A percentile compares a stretch with the other conserved stretches of the same genome.
Evolutionary conservation across 805 yeast genomes (phyloP).

Genomic region (Candida argentea): DNA sequence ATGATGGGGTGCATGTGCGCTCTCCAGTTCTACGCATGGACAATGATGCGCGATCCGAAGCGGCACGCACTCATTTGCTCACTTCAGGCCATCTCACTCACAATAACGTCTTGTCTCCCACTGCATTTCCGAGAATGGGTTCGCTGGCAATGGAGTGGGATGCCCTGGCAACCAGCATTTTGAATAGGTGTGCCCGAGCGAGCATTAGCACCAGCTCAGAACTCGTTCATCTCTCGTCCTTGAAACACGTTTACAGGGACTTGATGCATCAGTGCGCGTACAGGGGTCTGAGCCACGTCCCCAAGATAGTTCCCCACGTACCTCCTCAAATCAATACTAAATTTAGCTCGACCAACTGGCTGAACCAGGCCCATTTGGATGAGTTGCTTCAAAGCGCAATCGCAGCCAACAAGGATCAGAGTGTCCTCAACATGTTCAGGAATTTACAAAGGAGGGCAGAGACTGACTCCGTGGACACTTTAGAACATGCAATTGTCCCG

Average conservation of each 20-base stretch:
- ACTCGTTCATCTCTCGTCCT: slow-evolving; percentile 34
- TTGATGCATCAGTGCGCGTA: slow-evolving; percentile 39
- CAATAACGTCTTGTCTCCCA: too few species aligned
- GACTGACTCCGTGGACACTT: too few species aligned
- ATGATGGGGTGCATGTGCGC: too few species aligned
- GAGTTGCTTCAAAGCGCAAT: slow-evolving; percentile 21
- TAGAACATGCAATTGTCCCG: too few species aligned
- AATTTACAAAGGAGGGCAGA: too few species aligned
- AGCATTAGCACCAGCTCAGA: slow-evolving; percentile 19
- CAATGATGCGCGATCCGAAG: too few species aligned
- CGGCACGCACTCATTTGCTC: too few species aligned
- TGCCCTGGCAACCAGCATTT: slow-evolving; percentile 46
- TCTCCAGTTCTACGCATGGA: too few species aligned
- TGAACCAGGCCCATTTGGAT: slow-evolving; percentile 18
- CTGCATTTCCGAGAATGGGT: too few species aligned
- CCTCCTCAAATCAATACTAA: slow-evolving; percentile 6
- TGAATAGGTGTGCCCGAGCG: slow-evolving; percentile 47
- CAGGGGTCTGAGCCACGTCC: slow-evolving; percentile 15
- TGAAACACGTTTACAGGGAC: slow-evolving; percentile 49
- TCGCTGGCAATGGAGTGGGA: slow-evolving; percentile 65
- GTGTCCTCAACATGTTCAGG: too few species aligned
- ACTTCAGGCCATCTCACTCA: too few species aligned
- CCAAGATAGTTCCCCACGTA: neutral
- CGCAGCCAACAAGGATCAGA: slow-evolving; percentile 9
- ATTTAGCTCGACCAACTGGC: slow-evolving; percentile 20